phyloP scores from a whole-genome alignment of 2,329 filamentous ascomycete species.

The Reticulascus tulasneorum region DNA sequence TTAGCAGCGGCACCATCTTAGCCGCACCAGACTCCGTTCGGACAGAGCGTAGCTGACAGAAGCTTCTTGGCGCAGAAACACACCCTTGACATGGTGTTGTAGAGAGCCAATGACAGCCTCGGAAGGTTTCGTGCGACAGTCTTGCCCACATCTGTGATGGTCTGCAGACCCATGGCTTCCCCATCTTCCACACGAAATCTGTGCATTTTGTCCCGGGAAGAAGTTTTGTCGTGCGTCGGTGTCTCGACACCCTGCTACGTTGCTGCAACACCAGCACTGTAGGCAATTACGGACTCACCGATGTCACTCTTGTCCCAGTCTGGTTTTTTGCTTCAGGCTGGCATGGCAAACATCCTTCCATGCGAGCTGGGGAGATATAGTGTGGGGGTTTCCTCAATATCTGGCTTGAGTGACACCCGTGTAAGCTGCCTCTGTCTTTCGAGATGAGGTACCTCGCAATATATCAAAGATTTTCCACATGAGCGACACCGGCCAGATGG shows the following conservation, averaged over 20 bases:
- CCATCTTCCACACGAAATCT: slow-evolving; percentile 13
- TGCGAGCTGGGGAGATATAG: too few relatives aligned
- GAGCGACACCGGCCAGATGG: slow-evolving; percentile 6
- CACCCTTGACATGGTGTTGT: neutral
- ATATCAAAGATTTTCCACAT: slow-evolving; percentile 9
- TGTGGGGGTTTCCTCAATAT: too few relatives aligned
- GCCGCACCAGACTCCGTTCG: slow-evolving; percentile 2
- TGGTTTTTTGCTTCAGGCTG: slow-evolving; percentile 6
- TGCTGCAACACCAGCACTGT: too few relatives aligned
- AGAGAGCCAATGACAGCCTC: slow-evolving; percentile 4
- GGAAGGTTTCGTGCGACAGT: too few relatives aligned
- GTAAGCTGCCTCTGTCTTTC: too few relatives aligned
- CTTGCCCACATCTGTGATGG: neutral
- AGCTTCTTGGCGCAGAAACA: slow-evolving; percentile 5
- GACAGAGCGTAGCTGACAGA: neutral
- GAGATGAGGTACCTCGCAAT: neutral
- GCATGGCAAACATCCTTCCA: too few relatives aligned
- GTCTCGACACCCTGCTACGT: neutral
- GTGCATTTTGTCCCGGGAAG: too few relatives aligned
- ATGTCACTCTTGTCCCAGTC: slow-evolving; percentile 6
- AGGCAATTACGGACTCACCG: slow-evolving; percentile 13
- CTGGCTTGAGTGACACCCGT: too few relatives aligned
- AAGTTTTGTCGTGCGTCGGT: slow-evolving; percentile 12
- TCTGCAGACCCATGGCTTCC: slow-evolving; percentile 2
- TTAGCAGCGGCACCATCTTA: slow-evolving; percentile 10